Percentiles rank a stretch among this genome's conserved stretches.
Conservation (phyloP, 441 rosid species). For the Erodium texanum region DNA sequence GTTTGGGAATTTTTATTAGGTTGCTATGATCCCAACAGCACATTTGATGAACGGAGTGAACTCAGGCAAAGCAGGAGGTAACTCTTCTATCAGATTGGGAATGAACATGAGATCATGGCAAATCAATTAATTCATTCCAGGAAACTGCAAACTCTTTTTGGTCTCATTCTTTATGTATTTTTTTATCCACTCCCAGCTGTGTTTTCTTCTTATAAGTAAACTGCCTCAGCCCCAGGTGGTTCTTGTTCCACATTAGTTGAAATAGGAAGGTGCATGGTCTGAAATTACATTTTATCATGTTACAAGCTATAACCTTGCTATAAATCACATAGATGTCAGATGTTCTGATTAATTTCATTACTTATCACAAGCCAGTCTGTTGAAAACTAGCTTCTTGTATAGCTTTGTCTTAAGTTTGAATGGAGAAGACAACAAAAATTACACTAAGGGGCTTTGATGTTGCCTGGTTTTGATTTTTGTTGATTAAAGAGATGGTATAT, state of each 20-base stretch:
- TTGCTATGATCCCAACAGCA: constrained; percentile 82
- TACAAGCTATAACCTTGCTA: not conserved
- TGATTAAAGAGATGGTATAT: not conserved
- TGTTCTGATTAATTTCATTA: not conserved
- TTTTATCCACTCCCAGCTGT: not conserved
- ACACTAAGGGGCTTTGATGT: not conserved
- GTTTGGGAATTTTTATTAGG: constrained; percentile 96
- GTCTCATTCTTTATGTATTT: not conserved
- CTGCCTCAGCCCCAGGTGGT: not conserved
- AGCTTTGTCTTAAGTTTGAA: not conserved
- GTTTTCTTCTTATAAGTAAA: not conserved
- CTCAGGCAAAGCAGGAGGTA: constrained; percentile 66
- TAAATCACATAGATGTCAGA: not conserved
- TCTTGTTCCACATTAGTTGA: not conserved
- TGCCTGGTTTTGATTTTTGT: not conserved
- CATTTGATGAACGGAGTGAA: constrained; percentile 56
- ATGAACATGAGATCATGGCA: not conserved
- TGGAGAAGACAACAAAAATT: no score
- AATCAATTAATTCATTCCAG: not conserved
- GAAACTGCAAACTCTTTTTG: not conserved
- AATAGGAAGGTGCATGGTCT: not conserved
- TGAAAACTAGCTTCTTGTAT: not conserved
- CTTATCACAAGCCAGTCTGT: not conserved
- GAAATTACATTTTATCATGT: not conserved
- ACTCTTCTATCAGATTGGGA: not conserved